phyloP scores from a whole-genome alignment of 2,329 filamentous ascomycete species.

The Calcarisporium arbuscula region DNA sequence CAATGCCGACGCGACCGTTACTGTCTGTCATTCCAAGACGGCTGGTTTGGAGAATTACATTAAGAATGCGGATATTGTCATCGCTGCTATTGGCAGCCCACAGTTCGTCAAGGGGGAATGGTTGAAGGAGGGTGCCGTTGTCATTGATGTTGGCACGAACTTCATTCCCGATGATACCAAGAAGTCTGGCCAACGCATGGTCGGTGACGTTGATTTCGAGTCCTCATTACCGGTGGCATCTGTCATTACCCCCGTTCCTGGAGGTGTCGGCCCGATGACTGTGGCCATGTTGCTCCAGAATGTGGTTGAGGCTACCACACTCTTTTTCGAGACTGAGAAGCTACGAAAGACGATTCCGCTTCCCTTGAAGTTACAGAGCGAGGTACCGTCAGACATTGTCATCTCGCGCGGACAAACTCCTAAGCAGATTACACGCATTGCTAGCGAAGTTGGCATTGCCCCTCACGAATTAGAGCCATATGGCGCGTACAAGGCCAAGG shows the following conservation, averaged over 20 bases:
- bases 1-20: conserved; percentile 94
- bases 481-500: conserved; percentile 92
- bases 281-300: conserved; percentile 98
- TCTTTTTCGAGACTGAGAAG: conserved; percentile 79
- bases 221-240: conserved; percentile 80
- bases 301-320: conserved; percentile 77
- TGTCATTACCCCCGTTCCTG: conserved; percentile 90
- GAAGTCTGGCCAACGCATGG: conserved; percentile 87
- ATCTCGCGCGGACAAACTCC: conserved; percentile 84
- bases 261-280: conserved; percentile 97
- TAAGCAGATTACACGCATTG: conserved; percentile 83
- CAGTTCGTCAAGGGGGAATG: conserved; percentile 90
- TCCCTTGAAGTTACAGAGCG: conserved; percentile 70
- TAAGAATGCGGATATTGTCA: conserved; percentile 79
- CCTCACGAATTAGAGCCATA: conserved; percentile 90
- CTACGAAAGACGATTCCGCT: conserved; percentile 72
- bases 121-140: conserved; percentile 89
- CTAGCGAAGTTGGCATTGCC: conserved; percentile 80
- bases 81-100: conserved; percentile 85
- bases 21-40: conserved; percentile 90
- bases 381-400: conserved; percentile 93
- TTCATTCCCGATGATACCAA: conserved; percentile 83
- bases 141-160: conserved; percentile 97
- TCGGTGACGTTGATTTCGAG: conserved; percentile 92
- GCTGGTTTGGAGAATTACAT: conserved; percentile 65